Evolutionary conservation across 805 yeast genomes (phyloP), one percentile per base, ranked within the genome.

Genomic region (Danielia reshetovae): DNA sequence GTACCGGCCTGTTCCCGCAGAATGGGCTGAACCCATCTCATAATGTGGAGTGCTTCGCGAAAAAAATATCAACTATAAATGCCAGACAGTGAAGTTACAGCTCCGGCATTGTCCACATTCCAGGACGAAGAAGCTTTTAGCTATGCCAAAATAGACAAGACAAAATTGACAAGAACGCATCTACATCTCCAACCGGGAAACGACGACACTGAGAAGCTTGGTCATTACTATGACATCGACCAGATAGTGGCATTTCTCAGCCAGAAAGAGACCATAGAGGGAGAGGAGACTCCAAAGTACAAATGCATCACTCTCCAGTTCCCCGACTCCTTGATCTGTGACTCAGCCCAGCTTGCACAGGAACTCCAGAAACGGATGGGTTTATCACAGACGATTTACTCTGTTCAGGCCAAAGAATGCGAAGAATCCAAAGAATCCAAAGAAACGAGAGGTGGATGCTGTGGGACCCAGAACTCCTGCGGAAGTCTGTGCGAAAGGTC

Each of bases 281-380:
- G 52, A 4, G 31, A 23, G 2, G 24, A 13, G 8, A 10, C 6
- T 8, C 57, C 52, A 0, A 55, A 49, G 22, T 80, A 61, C 55
- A 59, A 56, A 29, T 66, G 71, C 17, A 72, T 89, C 2, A 88
- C 97, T 0, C 63, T 93, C 21, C 98, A 93, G 59, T 90, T 93
- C 45, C 97, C 97, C 0, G 98, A 94, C 55, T 40, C 62, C 4
- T 61, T 89, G 24, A 75, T 93, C 1, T 70, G 79, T 26, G 97
- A 90, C 55, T 80, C 96, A 1, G 77, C 90, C 1, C 68, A 79
- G 13, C 75, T 90, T 1, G 76, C 77, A 0, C 77, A 77, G 38
- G 59, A 65, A 26, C 44, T 83, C 16, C 84, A 73, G 49, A 60
- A 56, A 18, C 51, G 42, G 32, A 62, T 67, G 30, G 52, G 49